These are phyloP conservation scores for Dalbergia cochinchinensis DNA, from an alignment of 306 rosid genomes.

Conservation along the genomic window DNA sequence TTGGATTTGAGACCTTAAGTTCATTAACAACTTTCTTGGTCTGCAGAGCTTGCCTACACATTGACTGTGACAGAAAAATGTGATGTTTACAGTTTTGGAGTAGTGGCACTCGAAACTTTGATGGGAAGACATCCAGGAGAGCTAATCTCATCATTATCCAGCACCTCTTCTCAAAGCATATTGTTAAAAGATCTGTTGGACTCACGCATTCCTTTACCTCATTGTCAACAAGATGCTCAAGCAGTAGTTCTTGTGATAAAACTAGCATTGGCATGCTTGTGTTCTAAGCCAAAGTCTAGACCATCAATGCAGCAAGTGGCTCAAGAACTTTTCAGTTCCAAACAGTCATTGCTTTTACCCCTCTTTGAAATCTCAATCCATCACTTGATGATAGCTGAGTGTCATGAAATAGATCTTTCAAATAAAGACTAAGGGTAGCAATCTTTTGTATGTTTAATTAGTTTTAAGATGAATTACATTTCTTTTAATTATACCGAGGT, in stretches of 20 bases:
- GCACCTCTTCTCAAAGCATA: background rate
- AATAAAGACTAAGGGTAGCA: background rate
- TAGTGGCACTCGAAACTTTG: constrained; percentile 17
- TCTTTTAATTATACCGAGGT: background rate
- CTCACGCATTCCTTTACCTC: background rate
- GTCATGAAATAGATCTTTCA: background rate
- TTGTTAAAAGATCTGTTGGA: constrained; percentile 12
- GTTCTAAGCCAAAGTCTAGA: background rate
- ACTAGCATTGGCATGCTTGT: background rate
- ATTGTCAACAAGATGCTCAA: background rate
- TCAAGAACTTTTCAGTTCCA: background rate
- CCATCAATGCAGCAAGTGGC: constrained; percentile 29
- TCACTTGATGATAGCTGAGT: constrained; percentile 17
- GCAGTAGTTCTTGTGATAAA: background rate
- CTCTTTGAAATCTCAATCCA: background rate
- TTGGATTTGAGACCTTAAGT: no score
- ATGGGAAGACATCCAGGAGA: constrained; percentile 27
- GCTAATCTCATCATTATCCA: background rate
- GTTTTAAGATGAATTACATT: background rate
- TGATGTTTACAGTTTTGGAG: constrained; percentile 33
- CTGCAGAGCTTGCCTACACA: constrained; percentile 15
- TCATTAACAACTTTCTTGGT: background rate
- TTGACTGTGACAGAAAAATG: constrained; percentile 13
- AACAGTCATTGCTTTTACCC: background rate
- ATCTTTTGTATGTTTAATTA: background rate